Conservation (phyloP, 2,329 filamentous ascomycete genomes). For the Plectosphaerella plurivora region DNA sequence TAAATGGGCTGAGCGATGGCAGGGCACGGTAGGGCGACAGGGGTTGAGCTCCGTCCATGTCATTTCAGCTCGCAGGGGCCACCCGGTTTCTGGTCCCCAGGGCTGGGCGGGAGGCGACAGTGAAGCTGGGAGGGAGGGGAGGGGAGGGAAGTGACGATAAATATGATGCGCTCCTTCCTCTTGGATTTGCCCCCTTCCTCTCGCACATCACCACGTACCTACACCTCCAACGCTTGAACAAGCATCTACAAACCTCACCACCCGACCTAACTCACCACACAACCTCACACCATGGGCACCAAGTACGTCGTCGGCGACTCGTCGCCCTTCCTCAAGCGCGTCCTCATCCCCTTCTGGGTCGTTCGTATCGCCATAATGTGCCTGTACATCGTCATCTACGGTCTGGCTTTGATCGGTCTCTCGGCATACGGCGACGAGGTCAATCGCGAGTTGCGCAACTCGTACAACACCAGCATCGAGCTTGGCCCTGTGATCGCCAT, state of each 20-base stretch:
- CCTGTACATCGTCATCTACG: slow-evolving; percentile 18
- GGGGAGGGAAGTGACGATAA: no score
- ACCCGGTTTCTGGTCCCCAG: no score
- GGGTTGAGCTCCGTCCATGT: neutral
- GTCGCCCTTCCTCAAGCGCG: slow-evolving; percentile 28
- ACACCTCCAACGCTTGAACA: neutral
- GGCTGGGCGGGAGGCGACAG: no score
- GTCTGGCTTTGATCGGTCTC: slow-evolving; percentile 13
- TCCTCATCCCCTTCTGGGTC: slow-evolving; percentile 28
- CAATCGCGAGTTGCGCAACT: slow-evolving; percentile 7
- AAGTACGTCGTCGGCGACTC: slow-evolving; percentile 21
- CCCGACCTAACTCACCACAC: neutral
- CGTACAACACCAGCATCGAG: slow-evolving; percentile 11
- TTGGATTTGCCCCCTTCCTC: no score
- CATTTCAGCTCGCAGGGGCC: no score
- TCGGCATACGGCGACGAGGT: slow-evolving; percentile 12
- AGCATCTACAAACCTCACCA: neutral
- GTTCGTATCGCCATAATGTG: slow-evolving; percentile 23
- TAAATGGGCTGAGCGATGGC: neutral
- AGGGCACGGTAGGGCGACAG: neutral
- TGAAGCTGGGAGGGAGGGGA: no score
- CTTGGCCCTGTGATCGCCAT: slow-evolving; percentile 15
- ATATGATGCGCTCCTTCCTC: no score
- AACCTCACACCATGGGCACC: slow-evolving; percentile 13
- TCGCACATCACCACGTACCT: neutral